These are phyloP conservation scores for Porodaedalea pini DNA, from an alignment of 1,284 basidiomycete genomes.

Conservation along the genomic window DNA sequence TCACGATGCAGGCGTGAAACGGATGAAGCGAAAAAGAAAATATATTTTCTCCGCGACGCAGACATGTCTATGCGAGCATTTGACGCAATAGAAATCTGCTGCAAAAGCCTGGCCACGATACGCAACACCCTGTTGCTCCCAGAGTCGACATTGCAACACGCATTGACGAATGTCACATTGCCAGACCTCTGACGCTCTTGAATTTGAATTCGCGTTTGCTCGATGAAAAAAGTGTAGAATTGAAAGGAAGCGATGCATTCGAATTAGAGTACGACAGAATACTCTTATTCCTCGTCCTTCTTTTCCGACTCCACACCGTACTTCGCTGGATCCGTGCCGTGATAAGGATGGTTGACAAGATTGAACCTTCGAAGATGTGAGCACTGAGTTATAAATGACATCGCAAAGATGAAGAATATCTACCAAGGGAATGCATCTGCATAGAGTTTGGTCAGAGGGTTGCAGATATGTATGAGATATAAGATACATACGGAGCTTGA, in stretches of 20 bases:
- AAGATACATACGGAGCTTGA: conserved; percentile 78
- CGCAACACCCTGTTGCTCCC: too few relatives aligned
- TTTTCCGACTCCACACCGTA: conserved; percentile 47
- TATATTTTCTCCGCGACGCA: too few relatives aligned
- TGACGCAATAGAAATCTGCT: too few relatives aligned
- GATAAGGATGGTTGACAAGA: conserved; percentile 84
- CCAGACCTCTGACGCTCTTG: too few relatives aligned
- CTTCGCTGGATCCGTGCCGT: conserved; percentile 82
- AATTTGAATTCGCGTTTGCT: too few relatives aligned
- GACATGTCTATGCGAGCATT: too few relatives aligned
- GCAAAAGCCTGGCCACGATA: too few relatives aligned
- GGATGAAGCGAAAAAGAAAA: too few relatives aligned
- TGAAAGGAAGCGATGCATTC: not conserved
- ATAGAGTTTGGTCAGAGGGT: conserved; percentile 7
- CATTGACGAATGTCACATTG: too few relatives aligned
- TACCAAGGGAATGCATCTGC: conserved; percentile 71
- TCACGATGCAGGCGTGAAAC: too few relatives aligned
- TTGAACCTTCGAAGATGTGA: conserved; percentile 66
- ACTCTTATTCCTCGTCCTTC: conserved; percentile 15
- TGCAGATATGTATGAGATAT: not conserved
- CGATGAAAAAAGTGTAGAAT: too few relatives aligned
- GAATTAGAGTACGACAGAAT: not conserved
- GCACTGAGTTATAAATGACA: not conserved
- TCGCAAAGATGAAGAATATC: conserved; percentile 25
- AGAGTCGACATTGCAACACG: too few relatives aligned